Evolutionary conservation across 345 rosid species (phyloP).

Genomic region (Arabis hirsuta): DNA sequence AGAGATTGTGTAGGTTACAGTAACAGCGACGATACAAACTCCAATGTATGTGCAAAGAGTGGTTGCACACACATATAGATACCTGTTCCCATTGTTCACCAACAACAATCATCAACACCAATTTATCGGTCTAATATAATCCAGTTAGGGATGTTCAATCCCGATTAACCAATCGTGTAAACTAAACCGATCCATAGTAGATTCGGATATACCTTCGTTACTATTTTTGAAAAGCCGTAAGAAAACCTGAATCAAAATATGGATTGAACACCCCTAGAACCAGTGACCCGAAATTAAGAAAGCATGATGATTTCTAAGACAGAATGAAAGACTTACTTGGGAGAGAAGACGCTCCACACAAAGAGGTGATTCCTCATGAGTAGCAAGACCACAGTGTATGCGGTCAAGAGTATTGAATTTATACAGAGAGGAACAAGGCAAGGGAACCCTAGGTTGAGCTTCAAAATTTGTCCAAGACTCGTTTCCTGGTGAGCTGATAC

Average conservation of each 20-base stretch:
- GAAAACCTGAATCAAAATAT: too few relatives aligned
- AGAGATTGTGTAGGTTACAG: conserved; percentile 56
- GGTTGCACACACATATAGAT: conserved; percentile 68
- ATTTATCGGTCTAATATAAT: too few relatives aligned
- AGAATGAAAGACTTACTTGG: conserved; percentile 66
- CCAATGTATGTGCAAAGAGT: conserved; percentile 66
- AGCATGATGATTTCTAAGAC: not conserved
- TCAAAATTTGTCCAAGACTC: conserved; percentile 53
- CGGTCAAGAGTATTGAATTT: conserved; percentile 70
- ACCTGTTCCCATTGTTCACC: conserved; percentile 54
- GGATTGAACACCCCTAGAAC: not conserved
- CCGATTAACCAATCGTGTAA: too few relatives aligned
- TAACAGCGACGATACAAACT: conserved; percentile 57
- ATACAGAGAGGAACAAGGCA: conserved; percentile 79
- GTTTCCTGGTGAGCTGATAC: conserved; percentile 20
- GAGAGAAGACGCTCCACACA: conserved; percentile 97
- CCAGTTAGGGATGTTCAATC: too few relatives aligned
- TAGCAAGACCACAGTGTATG: conserved; percentile 74
- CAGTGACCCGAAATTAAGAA: not conserved
- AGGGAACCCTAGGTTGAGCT: conserved; percentile 67
- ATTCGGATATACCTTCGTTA: too few relatives aligned
- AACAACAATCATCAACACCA: conserved; percentile 10
- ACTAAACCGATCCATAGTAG: too few relatives aligned
- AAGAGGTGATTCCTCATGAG: conserved; percentile 94
- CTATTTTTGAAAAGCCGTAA: too few relatives aligned